Evolutionary conservation across 1,284 basidiomycete genomes (phyloP).

Genomic region (Apiotrichum siamense): DNA sequence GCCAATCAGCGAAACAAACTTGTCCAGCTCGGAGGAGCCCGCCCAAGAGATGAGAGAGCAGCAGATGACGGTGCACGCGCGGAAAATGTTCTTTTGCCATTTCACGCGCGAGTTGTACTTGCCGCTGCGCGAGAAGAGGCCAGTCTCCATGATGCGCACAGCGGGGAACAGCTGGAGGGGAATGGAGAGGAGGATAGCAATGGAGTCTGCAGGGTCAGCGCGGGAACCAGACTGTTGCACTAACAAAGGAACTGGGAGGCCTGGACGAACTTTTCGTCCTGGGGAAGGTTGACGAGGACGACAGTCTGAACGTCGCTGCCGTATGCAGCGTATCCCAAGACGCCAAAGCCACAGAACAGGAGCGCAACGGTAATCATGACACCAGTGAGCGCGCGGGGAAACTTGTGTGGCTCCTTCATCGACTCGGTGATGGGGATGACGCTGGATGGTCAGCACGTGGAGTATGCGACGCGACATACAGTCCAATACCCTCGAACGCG

Average conservation of each 20-base stretch:
- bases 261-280: conserved; percentile 80
- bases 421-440: conserved; percentile 95
- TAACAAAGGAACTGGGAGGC: conserved; percentile 71
- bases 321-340: conserved; percentile 81
- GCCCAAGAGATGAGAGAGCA: conserved; percentile 73
- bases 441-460: conserved; percentile 28
- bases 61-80: conserved; percentile 66
- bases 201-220: conserved; percentile 49
- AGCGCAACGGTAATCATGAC: conserved; percentile 71
- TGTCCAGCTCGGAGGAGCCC: conserved; percentile 88
- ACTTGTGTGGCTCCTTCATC: conserved; percentile 88
- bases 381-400: conserved; percentile 78
- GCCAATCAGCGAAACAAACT: conserved; percentile 91
- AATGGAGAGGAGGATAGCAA: conserved; percentile 89
- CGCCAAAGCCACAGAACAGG: conserved; percentile 85
- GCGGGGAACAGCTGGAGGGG: conserved; percentile 97
- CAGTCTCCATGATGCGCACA: conserved; percentile 93
- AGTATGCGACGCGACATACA: conserved; percentile 53
- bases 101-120: conserved; percentile 57
- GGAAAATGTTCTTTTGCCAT: conserved; percentile 88
- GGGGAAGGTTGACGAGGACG: conserved; percentile 88
- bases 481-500: conserved; percentile 94
- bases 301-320: conserved; percentile 85
- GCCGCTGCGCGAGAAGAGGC: conserved; percentile 75
- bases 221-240: not conserved